Conservation (phyloP, 257 asterid species). For the Cynanchum wilfordii region DNA sequence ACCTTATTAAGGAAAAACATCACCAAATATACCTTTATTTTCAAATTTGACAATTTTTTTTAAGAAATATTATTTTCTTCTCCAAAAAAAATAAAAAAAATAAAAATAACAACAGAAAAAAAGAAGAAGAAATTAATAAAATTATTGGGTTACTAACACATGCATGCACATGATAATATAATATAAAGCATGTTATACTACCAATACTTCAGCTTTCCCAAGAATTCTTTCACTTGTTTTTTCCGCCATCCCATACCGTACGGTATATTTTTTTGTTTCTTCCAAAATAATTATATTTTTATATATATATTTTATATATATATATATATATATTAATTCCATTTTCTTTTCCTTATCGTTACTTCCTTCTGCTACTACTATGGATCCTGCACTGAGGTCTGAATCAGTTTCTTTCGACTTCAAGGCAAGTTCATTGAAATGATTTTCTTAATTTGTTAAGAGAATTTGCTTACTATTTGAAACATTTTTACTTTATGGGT, state of each 20-base stretch:
- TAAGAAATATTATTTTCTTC: no score
- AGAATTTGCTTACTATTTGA: not conserved
- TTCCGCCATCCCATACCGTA: not conserved
- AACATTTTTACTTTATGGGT: not conserved
- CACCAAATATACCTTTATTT: no score
- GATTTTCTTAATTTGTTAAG: not conserved
- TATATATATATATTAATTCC: not conserved
- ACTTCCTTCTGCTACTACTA: conserved; percentile 7
- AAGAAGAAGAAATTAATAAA: no score
- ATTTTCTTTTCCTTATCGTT: not conserved
- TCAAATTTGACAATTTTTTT: no score
- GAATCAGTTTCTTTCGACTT: conserved; percentile 35
- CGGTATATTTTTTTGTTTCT: not conserved
- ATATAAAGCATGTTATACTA: not conserved
- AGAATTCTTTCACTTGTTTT: not conserved
- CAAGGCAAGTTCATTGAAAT: conserved; percentile 32
- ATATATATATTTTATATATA: not conserved
- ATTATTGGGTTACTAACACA: no score
- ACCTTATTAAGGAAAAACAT: no score
- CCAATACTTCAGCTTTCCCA: not conserved
- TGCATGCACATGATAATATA: no score
- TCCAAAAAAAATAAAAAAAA: no score
- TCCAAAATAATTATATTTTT: no score
- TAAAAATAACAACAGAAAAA: no score
- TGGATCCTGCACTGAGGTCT: conserved; percentile 48